Percentiles rank a stretch among this genome's conserved stretches.
Evolutionary conservation across 768 basidiomycete species (phyloP).

Genomic region (Suillus luteus): DNA sequence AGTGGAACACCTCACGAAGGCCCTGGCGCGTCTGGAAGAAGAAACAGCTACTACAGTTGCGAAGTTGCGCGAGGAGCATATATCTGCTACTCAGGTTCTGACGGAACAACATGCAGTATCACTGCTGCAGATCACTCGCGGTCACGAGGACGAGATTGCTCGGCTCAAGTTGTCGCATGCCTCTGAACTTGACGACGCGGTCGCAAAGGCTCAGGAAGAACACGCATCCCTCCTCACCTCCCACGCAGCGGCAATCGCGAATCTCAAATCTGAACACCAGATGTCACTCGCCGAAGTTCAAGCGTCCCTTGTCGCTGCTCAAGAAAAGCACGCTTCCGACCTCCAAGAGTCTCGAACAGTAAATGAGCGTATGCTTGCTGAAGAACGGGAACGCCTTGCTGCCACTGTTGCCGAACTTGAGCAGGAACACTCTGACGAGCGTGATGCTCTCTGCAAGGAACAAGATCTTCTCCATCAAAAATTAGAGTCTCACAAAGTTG

Average conservation of each 20-base stretch:
- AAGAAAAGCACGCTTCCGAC: constrained; percentile 35
- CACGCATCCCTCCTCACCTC: constrained; percentile 36
- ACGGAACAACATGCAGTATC: constrained; percentile 58
- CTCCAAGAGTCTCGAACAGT: constrained; percentile 40
- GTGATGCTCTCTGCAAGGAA: constrained; percentile 40
- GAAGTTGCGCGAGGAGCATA: constrained; percentile 48
- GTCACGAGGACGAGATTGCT: constrained; percentile 57
- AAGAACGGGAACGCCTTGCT: constrained; percentile 50
- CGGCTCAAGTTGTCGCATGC: constrained; percentile 52
- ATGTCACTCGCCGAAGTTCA: constrained; percentile 44
- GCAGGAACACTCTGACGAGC: constrained; percentile 49
- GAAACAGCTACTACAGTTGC: constrained; percentile 40
- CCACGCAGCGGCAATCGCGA: constrained; percentile 45
- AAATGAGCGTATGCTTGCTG: constrained; percentile 37
- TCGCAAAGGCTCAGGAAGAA: constrained; percentile 38
- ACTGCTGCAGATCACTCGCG: constrained; percentile 55
- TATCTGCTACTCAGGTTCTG: constrained; percentile 46
- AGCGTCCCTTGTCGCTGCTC: constrained; percentile 39
- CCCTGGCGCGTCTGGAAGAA: constrained; percentile 50
- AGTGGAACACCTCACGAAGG: constrained; percentile 64
- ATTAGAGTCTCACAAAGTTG: constrained; percentile 57
- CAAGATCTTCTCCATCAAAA: constrained; percentile 47
- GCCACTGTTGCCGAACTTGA: constrained; percentile 52
- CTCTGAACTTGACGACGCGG: constrained; percentile 35
- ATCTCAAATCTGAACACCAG: constrained; percentile 51